phyloP scores from a whole-genome alignment of 352 stramenopile genomes.

The Pythium vanterpoolii region DNA sequence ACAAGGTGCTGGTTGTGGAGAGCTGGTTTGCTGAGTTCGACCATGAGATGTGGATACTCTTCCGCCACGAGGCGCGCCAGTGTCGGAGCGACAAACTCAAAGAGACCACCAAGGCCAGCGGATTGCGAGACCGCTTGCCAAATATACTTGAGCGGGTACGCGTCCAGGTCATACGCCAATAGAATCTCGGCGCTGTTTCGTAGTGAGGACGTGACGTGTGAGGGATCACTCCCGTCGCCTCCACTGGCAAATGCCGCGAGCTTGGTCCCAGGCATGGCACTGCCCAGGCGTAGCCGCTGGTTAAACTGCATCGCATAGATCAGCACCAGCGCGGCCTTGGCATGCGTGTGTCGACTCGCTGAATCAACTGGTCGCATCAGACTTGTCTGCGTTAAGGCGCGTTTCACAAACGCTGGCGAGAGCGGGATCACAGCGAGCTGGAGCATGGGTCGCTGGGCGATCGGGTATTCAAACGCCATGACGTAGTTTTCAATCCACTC shows the following conservation, averaged over 20 bases:
- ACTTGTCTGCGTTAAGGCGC: not conserved
- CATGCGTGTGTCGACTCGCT: slow-evolving; percentile 27
- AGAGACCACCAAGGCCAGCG: slow-evolving; percentile 32
- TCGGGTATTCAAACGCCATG: slow-evolving; percentile 71
- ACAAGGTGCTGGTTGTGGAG: not conserved
- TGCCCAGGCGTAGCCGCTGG: slow-evolving; percentile 52
- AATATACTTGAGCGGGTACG: slow-evolving; percentile 36
- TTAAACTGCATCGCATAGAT: slow-evolving; percentile 70
- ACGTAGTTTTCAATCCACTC: slow-evolving; percentile 80
- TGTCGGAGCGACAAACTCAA: slow-evolving; percentile 54
- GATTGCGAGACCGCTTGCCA: slow-evolving; percentile 28
- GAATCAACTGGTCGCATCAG: slow-evolving; percentile 4
- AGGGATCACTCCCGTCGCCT: not conserved
- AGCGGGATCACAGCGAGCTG: slow-evolving; percentile 68
- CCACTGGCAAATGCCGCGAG: slow-evolving; percentile 33
- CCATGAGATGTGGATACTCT: slow-evolving; percentile 35
- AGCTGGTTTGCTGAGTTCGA: not conserved
- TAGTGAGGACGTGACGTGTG: not conserved
- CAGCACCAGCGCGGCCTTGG: slow-evolving; percentile 39
- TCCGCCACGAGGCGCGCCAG: slow-evolving; percentile 51
- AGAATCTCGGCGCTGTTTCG: slow-evolving; percentile 41
- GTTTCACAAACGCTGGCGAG: slow-evolving; percentile 14
- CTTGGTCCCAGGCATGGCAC: slow-evolving; percentile 50
- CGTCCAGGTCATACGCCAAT: slow-evolving; percentile 39
- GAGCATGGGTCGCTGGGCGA: slow-evolving; percentile 46